phyloP scores from a whole-genome alignment of 2,329 filamentous ascomycete species.

The Neonectria magnoliae region DNA sequence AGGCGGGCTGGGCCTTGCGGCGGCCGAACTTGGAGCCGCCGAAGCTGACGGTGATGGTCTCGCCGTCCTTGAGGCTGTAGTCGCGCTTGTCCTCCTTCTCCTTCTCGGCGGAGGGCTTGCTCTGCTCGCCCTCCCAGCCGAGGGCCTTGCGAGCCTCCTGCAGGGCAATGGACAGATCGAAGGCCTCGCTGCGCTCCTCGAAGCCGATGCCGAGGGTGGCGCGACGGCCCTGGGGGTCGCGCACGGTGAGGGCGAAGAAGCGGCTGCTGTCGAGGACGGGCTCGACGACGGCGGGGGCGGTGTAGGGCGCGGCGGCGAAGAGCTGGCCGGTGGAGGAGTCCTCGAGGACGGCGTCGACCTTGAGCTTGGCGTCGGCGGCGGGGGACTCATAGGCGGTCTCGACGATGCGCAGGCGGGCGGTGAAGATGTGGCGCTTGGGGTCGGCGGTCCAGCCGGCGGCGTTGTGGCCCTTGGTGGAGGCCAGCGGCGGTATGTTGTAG shows the following conservation, averaged over 20 bases:
- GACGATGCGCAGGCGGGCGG: constrained; percentile 80
- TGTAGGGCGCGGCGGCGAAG: constrained; percentile 87
- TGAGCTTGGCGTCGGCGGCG: constrained; percentile 63
- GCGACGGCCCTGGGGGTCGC: constrained; percentile 78
- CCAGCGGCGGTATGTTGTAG: constrained; percentile 86
- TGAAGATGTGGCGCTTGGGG: constrained; percentile 82
- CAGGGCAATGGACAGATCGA: constrained; percentile 84
- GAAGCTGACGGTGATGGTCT: constrained; percentile 87
- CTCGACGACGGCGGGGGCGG: constrained; percentile 72
- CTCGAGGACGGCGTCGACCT: constrained; percentile 81
- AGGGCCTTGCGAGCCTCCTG: constrained; percentile 80
- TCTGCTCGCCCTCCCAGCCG: constrained; percentile 61
- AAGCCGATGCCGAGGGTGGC: constrained; percentile 87
- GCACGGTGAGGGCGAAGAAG: constrained; percentile 86
- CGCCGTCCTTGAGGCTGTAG: constrained; percentile 87
- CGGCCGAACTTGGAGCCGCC: constrained; percentile 64
- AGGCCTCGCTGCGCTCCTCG: constrained; percentile 85
- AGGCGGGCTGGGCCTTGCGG: constrained; percentile 53
- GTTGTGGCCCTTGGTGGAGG: constrained; percentile 80
- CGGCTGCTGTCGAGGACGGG: constrained; percentile 81
- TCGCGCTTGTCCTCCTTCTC: constrained; percentile 61
- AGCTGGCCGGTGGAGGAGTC: constrained; percentile 77
- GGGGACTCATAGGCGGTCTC: constrained; percentile 70
- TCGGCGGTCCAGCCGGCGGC: constrained; percentile 81
- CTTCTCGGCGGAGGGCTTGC: constrained; percentile 49